phyloP scores from a whole-genome alignment of 768 basidiomycete species.

The Polyporus arcularius region DNA sequence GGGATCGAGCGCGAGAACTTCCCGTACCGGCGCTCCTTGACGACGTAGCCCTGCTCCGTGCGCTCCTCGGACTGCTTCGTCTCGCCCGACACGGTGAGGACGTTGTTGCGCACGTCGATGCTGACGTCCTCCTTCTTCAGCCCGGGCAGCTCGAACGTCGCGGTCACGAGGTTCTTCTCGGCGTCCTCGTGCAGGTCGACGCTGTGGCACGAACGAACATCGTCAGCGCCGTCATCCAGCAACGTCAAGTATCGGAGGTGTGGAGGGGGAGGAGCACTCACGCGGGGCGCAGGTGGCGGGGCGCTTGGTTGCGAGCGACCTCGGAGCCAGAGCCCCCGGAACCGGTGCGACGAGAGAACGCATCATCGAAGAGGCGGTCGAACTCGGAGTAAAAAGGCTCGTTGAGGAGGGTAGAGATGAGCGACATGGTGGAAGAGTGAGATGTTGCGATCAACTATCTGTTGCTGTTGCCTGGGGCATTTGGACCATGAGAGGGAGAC shows the following conservation, averaged over 20 bases:
- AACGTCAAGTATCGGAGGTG: too few species aligned
- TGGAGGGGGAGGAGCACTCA: too few species aligned
- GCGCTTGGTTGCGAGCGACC: too few species aligned
- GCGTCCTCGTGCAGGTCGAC: conserved; percentile 50
- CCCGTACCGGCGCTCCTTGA: conserved; percentile 50
- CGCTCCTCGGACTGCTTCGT: conserved; percentile 31
- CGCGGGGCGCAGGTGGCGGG: too few species aligned
- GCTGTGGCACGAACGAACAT: conserved; percentile 20
- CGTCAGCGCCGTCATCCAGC: too few species aligned
- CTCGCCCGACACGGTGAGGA: conserved; percentile 51
- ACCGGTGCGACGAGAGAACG: conserved; percentile 28
- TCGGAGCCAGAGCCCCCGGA: not conserved
- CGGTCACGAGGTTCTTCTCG: conserved; percentile 45
- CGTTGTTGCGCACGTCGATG: conserved; percentile 49
- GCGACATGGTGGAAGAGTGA: conserved; percentile 27
- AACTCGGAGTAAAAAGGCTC: conserved; percentile 45
- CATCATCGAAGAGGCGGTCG: conserved; percentile 46
- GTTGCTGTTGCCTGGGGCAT: too few species aligned
- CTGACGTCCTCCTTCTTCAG: conserved; percentile 48
- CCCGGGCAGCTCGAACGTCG: conserved; percentile 58
- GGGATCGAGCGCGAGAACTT: conserved; percentile 49
- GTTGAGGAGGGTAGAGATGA: conserved; percentile 37
- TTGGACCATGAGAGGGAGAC: too few species aligned
- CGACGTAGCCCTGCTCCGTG: conserved; percentile 40
- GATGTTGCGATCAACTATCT: too few species aligned